Evolutionary conservation across 2,329 filamentous ascomycete genomes (phyloP).

Genomic region (Beauveria asiatica): DNA sequence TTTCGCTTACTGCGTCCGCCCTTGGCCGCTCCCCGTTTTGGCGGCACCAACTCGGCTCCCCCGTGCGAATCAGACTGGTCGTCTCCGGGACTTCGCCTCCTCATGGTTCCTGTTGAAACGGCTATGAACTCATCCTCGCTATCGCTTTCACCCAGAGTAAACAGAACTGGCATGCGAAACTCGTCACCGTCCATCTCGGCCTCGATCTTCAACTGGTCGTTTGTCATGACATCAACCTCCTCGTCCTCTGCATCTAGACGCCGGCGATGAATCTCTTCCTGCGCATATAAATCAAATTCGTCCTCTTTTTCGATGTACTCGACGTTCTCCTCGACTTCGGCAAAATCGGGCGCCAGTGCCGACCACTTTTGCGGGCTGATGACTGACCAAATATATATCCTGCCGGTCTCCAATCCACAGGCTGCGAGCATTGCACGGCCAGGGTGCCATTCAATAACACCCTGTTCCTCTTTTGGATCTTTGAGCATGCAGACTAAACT

Average conservation of each 20-base stretch:
- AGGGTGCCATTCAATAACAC: conserved; percentile 96
- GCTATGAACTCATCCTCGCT: conserved; percentile 81
- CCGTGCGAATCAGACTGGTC: conserved; percentile 53
- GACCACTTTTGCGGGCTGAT: conserved; percentile 96
- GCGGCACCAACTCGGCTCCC: conserved; percentile 33
- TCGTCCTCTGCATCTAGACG: conserved; percentile 89
- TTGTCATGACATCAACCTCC: conserved; percentile 78
- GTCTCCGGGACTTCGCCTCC: conserved; percentile 73
- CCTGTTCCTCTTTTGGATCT: conserved; percentile 91
- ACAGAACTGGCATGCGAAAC: conserved; percentile 91
- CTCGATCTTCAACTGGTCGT: conserved; percentile 53
- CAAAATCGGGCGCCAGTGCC: conserved; percentile 90
- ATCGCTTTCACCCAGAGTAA: conserved; percentile 87
- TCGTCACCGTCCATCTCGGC: conserved; percentile 46
- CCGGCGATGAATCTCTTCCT: conserved; percentile 88
- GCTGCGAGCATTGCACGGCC: conserved; percentile 78
- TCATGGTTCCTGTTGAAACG: conserved; percentile 70
- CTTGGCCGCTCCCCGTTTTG: conserved; percentile 32
- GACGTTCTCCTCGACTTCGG: conserved; percentile 95
- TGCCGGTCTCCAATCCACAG: conserved; percentile 84
- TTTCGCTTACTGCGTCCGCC: conserved; percentile 35
- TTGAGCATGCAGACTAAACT: conserved; percentile 95
- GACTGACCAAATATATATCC: conserved; percentile 94
- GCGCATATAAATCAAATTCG: conserved; percentile 94
- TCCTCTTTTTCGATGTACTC: conserved; percentile 94